phyloP scores from a whole-genome alignment of 495 filamentous ascomycete genomes.

The Daldinia grandis region DNA sequence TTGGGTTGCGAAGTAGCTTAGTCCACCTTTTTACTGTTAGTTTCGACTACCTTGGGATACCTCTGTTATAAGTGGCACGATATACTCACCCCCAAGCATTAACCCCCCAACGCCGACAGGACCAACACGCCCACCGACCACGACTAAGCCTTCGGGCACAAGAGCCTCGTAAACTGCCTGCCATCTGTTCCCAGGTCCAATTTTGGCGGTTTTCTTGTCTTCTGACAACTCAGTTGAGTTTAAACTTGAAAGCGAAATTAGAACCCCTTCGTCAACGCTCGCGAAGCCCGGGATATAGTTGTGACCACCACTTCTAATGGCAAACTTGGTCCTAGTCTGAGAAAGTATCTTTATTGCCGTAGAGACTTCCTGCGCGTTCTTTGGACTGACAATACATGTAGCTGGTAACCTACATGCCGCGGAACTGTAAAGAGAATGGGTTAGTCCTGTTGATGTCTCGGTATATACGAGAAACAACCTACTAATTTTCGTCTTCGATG shows the following conservation, averaged over 20 bases:
- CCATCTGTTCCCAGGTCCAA: constrained; percentile 62
- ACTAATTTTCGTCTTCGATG: constrained; percentile 36
- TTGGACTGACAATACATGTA: constrained; percentile 56
- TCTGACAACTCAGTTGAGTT: constrained; percentile 53
- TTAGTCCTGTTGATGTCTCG: constrained; percentile 6
- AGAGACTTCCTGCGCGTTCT: constrained; percentile 44
- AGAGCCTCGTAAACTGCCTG: constrained; percentile 56
- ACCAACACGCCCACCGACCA: constrained; percentile 58
- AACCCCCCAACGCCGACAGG: constrained; percentile 54
- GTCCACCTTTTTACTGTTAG: constrained; percentile 44
- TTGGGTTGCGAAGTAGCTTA: constrained; percentile 58
- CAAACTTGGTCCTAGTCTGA: constrained; percentile 50
- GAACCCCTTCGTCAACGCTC: constrained; percentile 62
- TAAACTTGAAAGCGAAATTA: constrained; percentile 58
- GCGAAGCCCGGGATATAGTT: constrained; percentile 55
- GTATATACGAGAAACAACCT: neutral
- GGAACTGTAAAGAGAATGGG: constrained; percentile 15
- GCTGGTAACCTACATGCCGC: constrained; percentile 40
- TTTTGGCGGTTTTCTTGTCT: constrained; percentile 51
- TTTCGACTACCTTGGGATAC: constrained; percentile 12
- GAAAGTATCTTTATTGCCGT: constrained; percentile 42
- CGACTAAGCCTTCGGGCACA: constrained; percentile 52
- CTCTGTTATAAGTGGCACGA: constrained; percentile 2
- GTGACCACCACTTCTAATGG: constrained; percentile 62
- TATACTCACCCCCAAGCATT: constrained; percentile 42